Percentiles rank a stretch among this genome's conserved stretches.
Conservation (phyloP, 2,329 filamentous ascomycete genomes). For the Ceratocystis harringtonii region DNA sequence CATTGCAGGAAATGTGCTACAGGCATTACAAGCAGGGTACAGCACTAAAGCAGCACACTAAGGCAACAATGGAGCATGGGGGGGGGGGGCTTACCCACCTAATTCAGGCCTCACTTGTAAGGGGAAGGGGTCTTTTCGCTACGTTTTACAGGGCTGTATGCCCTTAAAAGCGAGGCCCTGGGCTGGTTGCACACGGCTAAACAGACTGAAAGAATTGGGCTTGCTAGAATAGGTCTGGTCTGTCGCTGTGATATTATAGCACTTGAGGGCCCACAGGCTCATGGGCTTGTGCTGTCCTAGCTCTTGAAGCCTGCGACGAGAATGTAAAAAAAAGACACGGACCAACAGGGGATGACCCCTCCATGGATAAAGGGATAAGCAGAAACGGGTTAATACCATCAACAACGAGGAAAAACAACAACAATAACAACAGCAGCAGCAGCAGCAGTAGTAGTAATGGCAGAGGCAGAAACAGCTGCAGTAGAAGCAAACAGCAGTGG, state of each 20-base stretch:
- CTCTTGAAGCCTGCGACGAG: background rate
- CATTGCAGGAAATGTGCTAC: too few species aligned
- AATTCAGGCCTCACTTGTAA: too few species aligned
- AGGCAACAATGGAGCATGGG: too few species aligned
- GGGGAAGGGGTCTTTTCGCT: background rate
- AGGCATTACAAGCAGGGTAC: too few species aligned
- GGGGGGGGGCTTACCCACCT: too few species aligned
- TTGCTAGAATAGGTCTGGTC: background rate
- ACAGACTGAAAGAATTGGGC: background rate
- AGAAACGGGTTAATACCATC: too few species aligned
- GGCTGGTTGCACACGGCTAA: background rate
- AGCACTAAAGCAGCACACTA: too few species aligned
- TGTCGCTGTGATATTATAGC: background rate
- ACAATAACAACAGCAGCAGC: background rate
- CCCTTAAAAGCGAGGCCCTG: background rate
- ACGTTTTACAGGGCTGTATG: background rate
- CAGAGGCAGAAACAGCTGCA: too few species aligned
- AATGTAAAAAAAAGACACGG: background rate
- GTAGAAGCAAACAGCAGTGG: too few species aligned
- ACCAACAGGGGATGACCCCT: too few species aligned
- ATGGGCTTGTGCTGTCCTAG: background rate
- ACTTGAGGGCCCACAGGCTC: background rate
- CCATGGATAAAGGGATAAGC: too few species aligned
- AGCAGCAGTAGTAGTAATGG: background rate
- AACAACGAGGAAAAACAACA: background rate